Evolutionary conservation across 768 basidiomycete genomes (phyloP).

Genomic region (Paxillus involutus): DNA sequence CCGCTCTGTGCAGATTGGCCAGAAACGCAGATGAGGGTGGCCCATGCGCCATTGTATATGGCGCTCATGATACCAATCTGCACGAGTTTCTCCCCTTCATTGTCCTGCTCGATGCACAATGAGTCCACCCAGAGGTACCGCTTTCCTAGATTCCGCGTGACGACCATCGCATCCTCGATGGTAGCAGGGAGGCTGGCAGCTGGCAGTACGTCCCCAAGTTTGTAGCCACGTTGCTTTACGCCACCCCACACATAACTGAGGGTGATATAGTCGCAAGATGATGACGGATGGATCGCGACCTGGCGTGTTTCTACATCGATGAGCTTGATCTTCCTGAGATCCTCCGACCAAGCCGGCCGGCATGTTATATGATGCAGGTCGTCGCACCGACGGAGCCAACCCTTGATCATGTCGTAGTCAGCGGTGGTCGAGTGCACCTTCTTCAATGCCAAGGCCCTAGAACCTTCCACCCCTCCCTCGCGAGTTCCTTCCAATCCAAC

Average conservation of each 20-base stretch:
- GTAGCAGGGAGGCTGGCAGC: constrained; percentile 10
- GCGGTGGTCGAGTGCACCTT: not conserved
- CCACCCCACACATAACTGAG: constrained; percentile 21
- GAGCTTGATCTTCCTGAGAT: constrained; percentile 5
- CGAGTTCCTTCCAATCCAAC: not conserved
- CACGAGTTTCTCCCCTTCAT: constrained; percentile 3
- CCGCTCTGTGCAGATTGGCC: constrained; percentile 5
- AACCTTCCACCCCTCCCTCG: not conserved
- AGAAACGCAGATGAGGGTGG: constrained; percentile 11
- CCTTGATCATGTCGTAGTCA: constrained; percentile 5
- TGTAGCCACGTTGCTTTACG: constrained; percentile 4
- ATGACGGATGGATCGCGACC: constrained; percentile 3
- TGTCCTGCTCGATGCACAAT: constrained; percentile 15
- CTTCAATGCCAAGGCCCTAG: constrained; percentile 3
- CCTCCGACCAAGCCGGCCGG: constrained; percentile 3
- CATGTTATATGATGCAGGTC: constrained; percentile 9
- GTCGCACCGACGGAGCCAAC: constrained; percentile 7
- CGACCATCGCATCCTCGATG: constrained; percentile 15
- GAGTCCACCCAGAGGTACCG: constrained; percentile 18
- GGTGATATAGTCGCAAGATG: constrained; percentile 9
- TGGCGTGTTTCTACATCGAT: constrained; percentile 7
- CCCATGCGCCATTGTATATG: constrained; percentile 15
- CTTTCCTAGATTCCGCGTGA: constrained; percentile 12
- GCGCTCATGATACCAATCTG: constrained; percentile 16
- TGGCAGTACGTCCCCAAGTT: constrained; percentile 8